Conservation (phyloP, 179 eudicot genomes). For the Beta corolliflora region DNA sequence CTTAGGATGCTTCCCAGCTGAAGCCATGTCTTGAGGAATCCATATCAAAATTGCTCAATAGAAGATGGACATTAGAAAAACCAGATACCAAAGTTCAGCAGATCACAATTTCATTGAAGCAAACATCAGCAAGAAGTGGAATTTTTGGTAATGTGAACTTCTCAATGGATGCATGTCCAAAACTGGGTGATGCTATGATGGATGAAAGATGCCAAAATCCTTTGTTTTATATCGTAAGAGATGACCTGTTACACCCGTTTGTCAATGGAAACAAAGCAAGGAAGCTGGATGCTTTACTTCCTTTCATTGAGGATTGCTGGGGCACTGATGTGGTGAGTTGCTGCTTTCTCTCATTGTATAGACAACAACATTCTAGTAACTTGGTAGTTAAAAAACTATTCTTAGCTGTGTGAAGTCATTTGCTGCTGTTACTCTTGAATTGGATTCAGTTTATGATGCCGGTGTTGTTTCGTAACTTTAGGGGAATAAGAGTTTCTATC, state of each 20-base stretch:
- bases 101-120: constrained; percentile 41
- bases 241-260: constrained; percentile 90
- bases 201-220: constrained; percentile 33
- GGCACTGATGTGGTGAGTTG: constrained; percentile 84
- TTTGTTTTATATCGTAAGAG: constrained; percentile 85
- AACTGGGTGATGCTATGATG: constrained; percentile 46
- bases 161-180: constrained; percentile 53
- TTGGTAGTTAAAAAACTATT: not conserved
- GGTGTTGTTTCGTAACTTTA: not conserved
- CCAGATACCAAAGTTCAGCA: constrained; percentile 80
- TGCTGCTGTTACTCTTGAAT: not conserved
- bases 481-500: not conserved
- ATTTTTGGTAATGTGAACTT: constrained; percentile 43
- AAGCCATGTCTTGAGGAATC: constrained; percentile 37
- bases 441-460: not conserved
- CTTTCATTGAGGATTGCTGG: constrained; percentile 70
- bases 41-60: constrained; percentile 52
- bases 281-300: constrained; percentile 85
- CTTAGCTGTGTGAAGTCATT: not conserved
- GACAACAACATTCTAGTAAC: not conserved
- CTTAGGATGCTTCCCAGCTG: constrained; percentile 35
- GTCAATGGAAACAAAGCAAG: constrained; percentile 94
- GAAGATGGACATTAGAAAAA: constrained; percentile 71
- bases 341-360: not conserved
- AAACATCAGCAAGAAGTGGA: constrained; percentile 25